Conservation (phyloP, 1,139 yeast species). For the Pichia inconspicua region DNA sequence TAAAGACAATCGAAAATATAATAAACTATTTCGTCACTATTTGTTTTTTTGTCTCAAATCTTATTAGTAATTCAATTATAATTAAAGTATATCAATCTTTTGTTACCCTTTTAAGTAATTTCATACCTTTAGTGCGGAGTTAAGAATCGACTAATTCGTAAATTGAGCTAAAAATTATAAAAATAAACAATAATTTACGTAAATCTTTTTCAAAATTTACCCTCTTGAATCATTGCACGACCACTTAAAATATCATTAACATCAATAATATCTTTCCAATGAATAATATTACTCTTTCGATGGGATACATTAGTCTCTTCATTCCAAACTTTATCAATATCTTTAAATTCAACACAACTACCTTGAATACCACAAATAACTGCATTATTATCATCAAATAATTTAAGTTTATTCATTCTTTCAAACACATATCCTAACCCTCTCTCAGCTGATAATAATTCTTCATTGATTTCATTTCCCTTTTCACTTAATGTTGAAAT, state of each 20-base stretch:
- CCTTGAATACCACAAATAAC: slow-evolving; percentile 69
- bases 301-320: slow-evolving; percentile 50
- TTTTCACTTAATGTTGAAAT: not conserved
- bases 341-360: slow-evolving; percentile 48
- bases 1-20: no score
- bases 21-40: no score
- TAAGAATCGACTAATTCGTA: no score
- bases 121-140: no score
- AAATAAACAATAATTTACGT: not conserved
- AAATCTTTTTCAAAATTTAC: slow-evolving; percentile 8
- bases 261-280: slow-evolving; percentile 56
- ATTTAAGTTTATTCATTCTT: slow-evolving; percentile 24
- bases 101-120: no score
- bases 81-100: no score
- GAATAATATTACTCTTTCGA: slow-evolving; percentile 61
- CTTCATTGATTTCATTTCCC: slow-evolving; percentile 28
- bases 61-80: no score
- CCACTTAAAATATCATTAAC: slow-evolving; percentile 68
- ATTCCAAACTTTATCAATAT: slow-evolving; percentile 46
- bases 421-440: slow-evolving; percentile 27
- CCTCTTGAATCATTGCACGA: slow-evolving; percentile 42
- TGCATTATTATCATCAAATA: slow-evolving; percentile 33
- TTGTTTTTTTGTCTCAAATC: no score
- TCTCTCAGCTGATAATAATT: slow-evolving; percentile 27
- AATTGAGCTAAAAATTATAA: no score